Evolutionary conservation across 345 rosid genomes (phyloP).

Genomic region (Kandelia obovata): DNA sequence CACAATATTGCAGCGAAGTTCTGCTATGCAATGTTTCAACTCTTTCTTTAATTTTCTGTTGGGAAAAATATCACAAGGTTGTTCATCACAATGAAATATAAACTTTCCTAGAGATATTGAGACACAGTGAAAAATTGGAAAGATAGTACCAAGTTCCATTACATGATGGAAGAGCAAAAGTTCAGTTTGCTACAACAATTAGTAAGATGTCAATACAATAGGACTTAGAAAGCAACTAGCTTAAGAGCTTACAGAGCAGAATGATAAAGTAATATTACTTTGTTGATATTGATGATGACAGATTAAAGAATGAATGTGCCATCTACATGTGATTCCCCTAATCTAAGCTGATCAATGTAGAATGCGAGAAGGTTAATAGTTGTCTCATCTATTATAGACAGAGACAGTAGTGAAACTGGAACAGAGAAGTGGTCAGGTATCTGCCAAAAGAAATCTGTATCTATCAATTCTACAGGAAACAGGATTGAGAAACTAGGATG

Average conservation of each 20-base stretch:
- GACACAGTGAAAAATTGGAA: background rate
- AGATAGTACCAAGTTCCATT: background rate
- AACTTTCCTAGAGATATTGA: background rate
- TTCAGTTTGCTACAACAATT: too few species aligned
- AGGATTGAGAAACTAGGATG: too few species aligned
- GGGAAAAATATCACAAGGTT: slow-evolving; percentile 16
- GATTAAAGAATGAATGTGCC: too few species aligned
- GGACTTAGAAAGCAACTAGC: background rate
- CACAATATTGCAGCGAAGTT: slow-evolving; percentile 63
- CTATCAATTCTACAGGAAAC: too few species aligned
- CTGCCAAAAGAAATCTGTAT: too few species aligned
- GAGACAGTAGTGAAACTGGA: too few species aligned
- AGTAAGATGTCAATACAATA: background rate
- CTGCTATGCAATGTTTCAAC: slow-evolving; percentile 58
- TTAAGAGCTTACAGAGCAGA: background rate
- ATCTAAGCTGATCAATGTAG: too few species aligned
- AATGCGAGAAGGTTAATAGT: too few species aligned
- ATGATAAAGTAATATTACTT: background rate
- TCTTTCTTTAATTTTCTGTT: slow-evolving; percentile 65
- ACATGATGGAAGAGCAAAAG: too few species aligned
- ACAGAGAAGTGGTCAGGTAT: too few species aligned
- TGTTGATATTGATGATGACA: background rate
- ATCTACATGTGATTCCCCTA: too few species aligned
- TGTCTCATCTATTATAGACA: too few species aligned
- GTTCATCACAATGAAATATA: background rate